Percentiles rank a stretch among this genome's conserved stretches.
Evolutionary conservation across 495 filamentous ascomycete genomes (phyloP).

Genomic region (Daldinia bambusicola): DNA sequence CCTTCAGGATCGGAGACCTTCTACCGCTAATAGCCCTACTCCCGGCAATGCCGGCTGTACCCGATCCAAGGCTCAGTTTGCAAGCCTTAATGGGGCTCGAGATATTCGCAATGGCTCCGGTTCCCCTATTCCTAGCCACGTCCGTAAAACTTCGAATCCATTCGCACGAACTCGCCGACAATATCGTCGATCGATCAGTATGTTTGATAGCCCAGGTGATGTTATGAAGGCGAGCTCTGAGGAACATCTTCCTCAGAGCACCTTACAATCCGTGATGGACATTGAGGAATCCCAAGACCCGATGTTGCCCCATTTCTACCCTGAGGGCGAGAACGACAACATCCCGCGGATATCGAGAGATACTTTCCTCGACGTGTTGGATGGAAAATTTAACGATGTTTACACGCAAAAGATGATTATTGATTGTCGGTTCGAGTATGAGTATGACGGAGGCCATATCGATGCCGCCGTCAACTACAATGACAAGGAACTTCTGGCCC

Average conservation of each 20-base stretch:
- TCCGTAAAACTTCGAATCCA: slow-evolving; percentile 76
- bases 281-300: slow-evolving; percentile 72
- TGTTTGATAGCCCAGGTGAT: slow-evolving; percentile 94
- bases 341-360: slow-evolving; percentile 86
- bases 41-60: slow-evolving; percentile 60
- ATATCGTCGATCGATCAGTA: slow-evolving; percentile 90
- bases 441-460: slow-evolving; percentile 97
- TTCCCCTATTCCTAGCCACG: slow-evolving; percentile 75
- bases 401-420: slow-evolving; percentile 85
- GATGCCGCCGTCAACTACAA: slow-evolving; percentile 93
- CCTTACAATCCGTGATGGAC: slow-evolving; percentile 79
- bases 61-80: slow-evolving; percentile 70
- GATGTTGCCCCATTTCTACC: slow-evolving; percentile 83
- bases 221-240: slow-evolving; percentile 76
- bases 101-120: slow-evolving; percentile 74
- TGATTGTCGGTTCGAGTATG: slow-evolving; percentile 98
- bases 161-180: slow-evolving; percentile 84
- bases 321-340: slow-evolving; percentile 80
- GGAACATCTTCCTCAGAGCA: slow-evolving; percentile 58
- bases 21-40: slow-evolving; percentile 65
- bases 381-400: slow-evolving; percentile 78
- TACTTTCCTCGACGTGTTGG: slow-evolving; percentile 85
- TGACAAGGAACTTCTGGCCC: slow-evolving; percentile 86
- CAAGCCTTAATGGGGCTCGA: slow-evolving; percentile 54
- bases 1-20: slow-evolving; percentile 71